phyloP scores from a whole-genome alignment of 495 filamentous ascomycete genomes.

The Geoglossum glabrum region DNA sequence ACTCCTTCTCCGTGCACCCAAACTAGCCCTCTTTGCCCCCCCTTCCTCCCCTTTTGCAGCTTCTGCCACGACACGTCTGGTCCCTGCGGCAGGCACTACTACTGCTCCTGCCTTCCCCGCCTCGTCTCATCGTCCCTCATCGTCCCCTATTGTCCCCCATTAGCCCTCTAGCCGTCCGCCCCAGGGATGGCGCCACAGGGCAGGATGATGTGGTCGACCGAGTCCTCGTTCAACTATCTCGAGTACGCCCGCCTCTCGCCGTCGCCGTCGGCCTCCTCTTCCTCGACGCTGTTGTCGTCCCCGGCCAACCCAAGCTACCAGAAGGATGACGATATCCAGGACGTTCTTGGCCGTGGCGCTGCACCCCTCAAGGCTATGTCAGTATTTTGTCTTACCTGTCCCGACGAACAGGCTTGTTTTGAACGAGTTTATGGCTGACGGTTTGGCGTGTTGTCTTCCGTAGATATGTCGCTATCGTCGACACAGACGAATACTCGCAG shows the following conservation, averaged over 20 bases:
- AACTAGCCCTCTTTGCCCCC: no score
- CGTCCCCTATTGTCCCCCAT: no score
- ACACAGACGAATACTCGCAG: not conserved
- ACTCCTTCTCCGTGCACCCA: no score
- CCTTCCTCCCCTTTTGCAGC: no score
- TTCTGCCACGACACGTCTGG: no score
- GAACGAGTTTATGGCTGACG: not conserved
- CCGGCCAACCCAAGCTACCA: not conserved
- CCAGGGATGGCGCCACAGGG: not conserved
- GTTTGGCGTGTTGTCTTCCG: not conserved
- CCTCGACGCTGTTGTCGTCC: not conserved
- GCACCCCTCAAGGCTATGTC: not conserved
- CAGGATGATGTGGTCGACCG: not conserved
- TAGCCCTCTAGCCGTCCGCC: no score
- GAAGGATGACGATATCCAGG: not conserved
- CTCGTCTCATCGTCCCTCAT: no score
- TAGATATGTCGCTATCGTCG: not conserved
- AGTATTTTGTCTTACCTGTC: not conserved
- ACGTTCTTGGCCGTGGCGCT: not conserved
- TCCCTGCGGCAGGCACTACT: no score
- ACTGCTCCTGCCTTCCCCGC: no score
- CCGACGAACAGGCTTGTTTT: not conserved
- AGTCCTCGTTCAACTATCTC: not conserved
- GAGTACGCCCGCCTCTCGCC: not conserved
- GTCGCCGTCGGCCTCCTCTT: not conserved